Evolutionary conservation across 2,329 filamentous ascomycete species (phyloP), one percentile per base, ranked within the genome.

Genomic region (Nannizziopsis barbatae): DNA sequence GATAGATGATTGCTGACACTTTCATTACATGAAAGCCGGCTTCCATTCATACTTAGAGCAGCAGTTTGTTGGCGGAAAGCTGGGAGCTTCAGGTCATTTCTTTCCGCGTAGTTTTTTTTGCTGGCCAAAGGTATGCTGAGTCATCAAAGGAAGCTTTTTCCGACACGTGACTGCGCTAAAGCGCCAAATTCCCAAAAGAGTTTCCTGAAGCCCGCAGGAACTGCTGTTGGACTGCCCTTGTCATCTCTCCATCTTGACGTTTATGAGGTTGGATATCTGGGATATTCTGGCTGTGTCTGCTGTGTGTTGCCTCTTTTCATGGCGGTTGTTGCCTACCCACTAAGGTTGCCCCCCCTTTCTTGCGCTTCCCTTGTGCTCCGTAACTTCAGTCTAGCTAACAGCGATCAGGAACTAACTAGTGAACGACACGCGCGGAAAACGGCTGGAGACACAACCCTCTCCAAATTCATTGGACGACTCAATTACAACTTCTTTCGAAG

Each of bases 381-480:
- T 48, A 42, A 42, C 45, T 47, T 39, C 37, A 15, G 31, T 47
- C 45, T 44, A 47, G 42, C 45, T 47, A 7, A 27, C 45, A 41
- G 36, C 27, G 38, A 47, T 42, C 37, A 47, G 27, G 37, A 36
- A 47, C 45, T 47, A 36, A 47, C 45, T 47, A 47, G 38, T 47
- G 43, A 45, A 45, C 43, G 36, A 41, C 45, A 37, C 37, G 36
- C 45, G 38, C 31, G 31, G 37, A 47, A 47, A 40, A 47, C 27
- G 42, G 38, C 45, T 47, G 31, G 11, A 33, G 31, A 27, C 22
- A 27, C 22, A 27, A 27, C 22, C 22, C 22, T 27, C 22, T 3
- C 22, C 22, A 7, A 27, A 27, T 3, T 27, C 22, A 27, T 27
- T 27, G 22, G 22, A 27, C 22, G 22, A 3, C 22, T 27, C 4